Evolutionary conservation across 139 green algal genomes (phyloP).

Genomic region (Astrephomene gubernaculifera): DNA sequence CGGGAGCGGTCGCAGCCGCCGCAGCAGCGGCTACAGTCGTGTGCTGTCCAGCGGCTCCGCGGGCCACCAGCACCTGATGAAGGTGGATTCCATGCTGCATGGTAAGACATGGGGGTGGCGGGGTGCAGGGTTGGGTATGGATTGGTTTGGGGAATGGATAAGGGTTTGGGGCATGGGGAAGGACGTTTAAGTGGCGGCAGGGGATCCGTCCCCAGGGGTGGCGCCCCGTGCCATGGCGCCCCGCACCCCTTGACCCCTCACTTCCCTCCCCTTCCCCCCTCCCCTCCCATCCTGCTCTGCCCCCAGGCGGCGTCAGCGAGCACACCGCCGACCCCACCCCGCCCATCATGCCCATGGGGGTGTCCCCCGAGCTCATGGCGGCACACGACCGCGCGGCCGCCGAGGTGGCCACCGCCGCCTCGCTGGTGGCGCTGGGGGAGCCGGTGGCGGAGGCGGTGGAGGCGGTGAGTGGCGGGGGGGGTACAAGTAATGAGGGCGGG

Average conservation of each 20-base stretch:
- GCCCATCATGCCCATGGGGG: constrained; percentile 22
- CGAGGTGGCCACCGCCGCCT: constrained; percentile 31
- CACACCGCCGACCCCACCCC: constrained; percentile 36
- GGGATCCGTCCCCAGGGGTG: too few relatives aligned
- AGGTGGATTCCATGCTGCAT: constrained; percentile 6
- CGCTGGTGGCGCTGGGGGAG: constrained; percentile 39
- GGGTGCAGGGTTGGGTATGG: background rate
- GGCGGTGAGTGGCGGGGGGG: background rate
- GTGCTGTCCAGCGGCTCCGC: background rate
- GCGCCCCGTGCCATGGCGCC: too few relatives aligned
- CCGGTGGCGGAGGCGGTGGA: constrained; percentile 42
- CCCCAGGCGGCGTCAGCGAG: constrained; percentile 16
- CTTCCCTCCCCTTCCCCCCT: too few relatives aligned
- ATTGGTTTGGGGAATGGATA: background rate
- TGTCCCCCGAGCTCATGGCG: constrained; percentile 10
- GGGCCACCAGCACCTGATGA: constrained; percentile 12
- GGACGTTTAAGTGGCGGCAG: too few relatives aligned
- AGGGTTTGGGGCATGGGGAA: too few relatives aligned
- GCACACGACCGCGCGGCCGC: constrained; percentile 40
- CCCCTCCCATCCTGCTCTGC: background rate
- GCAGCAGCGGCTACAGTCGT: background rate
- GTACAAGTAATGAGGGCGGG: too few relatives aligned
- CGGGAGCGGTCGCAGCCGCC: background rate
- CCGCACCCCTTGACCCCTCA: too few relatives aligned
- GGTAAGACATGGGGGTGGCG: background rate